phyloP scores from a whole-genome alignment of 371 early-diverging fungal species.

The Haplosporangium sp. region DNA sequence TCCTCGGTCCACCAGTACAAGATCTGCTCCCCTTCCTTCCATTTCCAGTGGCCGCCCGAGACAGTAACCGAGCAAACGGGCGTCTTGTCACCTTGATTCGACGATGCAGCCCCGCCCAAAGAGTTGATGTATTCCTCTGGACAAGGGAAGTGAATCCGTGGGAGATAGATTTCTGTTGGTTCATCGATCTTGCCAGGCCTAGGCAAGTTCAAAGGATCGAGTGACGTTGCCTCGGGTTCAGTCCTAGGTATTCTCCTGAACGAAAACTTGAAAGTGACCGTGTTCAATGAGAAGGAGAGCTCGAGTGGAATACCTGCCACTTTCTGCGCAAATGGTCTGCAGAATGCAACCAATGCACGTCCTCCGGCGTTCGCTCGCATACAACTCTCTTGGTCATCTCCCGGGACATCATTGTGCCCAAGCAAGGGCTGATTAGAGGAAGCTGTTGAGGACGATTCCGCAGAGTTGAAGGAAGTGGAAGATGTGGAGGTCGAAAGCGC shows the following conservation, averaged over 20 bases:
- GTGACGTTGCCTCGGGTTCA: neutral
- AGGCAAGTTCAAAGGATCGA: slow-evolving; percentile 37
- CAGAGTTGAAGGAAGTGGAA: slow-evolving; percentile 8
- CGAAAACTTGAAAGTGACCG: slow-evolving; percentile 45
- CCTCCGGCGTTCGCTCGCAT: slow-evolving; percentile 13
- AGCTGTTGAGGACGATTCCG: slow-evolving; percentile 15
- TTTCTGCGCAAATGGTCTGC: slow-evolving; percentile 52
- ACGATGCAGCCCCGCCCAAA: slow-evolving; percentile 1
- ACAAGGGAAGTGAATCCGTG: slow-evolving; percentile 58
- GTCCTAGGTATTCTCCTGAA: slow-evolving; percentile 26
- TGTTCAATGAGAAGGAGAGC: slow-evolving; percentile 46
- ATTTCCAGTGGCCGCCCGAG: slow-evolving; percentile 46
- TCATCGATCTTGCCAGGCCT: slow-evolving; percentile 19
- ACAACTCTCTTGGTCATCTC: neutral
- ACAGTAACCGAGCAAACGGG: slow-evolving; percentile 37
- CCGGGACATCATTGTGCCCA: neutral
- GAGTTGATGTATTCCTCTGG: slow-evolving; percentile 32
- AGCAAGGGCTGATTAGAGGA: slow-evolving; percentile 17
- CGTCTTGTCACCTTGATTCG: slow-evolving; percentile 7
- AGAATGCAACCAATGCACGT: slow-evolving; percentile 47
- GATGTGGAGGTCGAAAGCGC: slow-evolving; percentile 14
- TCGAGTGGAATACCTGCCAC: slow-evolving; percentile 48
- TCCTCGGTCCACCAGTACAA: slow-evolving; percentile 49
- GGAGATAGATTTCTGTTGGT: slow-evolving; percentile 60
- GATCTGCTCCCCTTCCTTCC: slow-evolving; percentile 41